Percentiles rank a stretch among this genome's conserved stretches.
phyloP scores from a whole-genome alignment of 768 basidiomycete genomes.

The Trametes elegans region DNA sequence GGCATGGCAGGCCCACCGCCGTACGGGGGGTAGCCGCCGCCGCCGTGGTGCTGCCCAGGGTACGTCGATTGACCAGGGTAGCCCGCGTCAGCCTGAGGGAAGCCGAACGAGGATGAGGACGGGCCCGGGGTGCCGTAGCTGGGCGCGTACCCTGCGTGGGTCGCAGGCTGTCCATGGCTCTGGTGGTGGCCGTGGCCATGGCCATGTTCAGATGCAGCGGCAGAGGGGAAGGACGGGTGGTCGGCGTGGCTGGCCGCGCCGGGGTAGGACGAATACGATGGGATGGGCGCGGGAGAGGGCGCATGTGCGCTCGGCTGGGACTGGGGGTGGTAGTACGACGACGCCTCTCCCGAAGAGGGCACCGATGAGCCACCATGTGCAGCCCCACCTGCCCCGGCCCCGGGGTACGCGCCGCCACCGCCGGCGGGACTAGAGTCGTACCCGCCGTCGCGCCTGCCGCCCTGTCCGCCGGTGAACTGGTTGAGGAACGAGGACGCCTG shows the following conservation, averaged over 20 bases:
- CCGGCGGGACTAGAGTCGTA: neutral
- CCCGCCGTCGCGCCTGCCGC: neutral
- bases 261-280: constrained; percentile 1
- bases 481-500: constrained; percentile 5
- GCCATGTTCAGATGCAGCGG: neutral
- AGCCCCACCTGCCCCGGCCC: neutral
- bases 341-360: constrained; percentile 5
- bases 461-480: constrained; percentile 8
- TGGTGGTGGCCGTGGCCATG: neutral
- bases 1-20: neutral
- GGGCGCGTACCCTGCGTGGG: constrained; percentile 11
- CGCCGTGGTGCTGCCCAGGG: constrained; percentile 1
- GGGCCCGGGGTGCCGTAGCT: too few species aligned
- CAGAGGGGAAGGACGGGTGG: neutral
- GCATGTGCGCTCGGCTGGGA: neutral
- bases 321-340: constrained; percentile 16
- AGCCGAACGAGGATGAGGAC: constrained; percentile 1
- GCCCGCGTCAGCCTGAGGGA: constrained; percentile 7
- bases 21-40: constrained; percentile 1
- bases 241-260: constrained; percentile 5
- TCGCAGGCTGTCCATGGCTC: neutral
- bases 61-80: constrained; percentile 8
- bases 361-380: neutral
- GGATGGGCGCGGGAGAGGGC: neutral
- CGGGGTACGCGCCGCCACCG: neutral